phyloP scores from a whole-genome alignment of 805 yeast species.

The Huiozyma naganishii region DNA sequence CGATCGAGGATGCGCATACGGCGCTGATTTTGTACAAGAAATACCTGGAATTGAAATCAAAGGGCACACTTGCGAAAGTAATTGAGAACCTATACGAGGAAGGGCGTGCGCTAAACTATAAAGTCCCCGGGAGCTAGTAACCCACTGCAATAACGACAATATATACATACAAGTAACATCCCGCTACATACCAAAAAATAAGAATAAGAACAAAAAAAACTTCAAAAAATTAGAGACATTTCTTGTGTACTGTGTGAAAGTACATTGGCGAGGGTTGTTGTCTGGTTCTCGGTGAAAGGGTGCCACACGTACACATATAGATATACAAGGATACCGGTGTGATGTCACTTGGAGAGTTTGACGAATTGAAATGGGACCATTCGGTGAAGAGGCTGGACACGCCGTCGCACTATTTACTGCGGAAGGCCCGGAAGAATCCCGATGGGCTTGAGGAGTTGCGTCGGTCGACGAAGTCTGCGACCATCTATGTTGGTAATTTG shows the following conservation, averaged over 20 bases:
- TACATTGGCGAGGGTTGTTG: too few relatives aligned
- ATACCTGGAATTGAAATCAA: conserved; percentile 49
- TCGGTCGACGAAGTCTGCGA: conserved; percentile 52
- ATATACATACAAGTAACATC: background rate
- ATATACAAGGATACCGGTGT: background rate
- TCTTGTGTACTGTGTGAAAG: too few relatives aligned
- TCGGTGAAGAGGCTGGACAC: conserved; percentile 59
- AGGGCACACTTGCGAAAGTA: conserved; percentile 49
- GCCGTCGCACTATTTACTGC: conserved; percentile 59
- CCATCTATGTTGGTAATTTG: conserved; percentile 85
- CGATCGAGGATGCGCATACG: conserved; percentile 89
- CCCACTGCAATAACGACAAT: background rate
- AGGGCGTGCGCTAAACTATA: conserved; percentile 35
- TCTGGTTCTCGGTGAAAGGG: too few relatives aligned
- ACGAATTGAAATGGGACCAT: conserved; percentile 44
- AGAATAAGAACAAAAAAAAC: background rate
- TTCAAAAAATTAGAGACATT: background rate
- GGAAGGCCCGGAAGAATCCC: conserved; percentile 46
- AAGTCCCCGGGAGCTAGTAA: conserved; percentile 15
- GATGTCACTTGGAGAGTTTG: conserved; percentile 41
- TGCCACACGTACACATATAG: background rate
- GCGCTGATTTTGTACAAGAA: conserved; percentile 70
- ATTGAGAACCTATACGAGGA: conserved; percentile 61
- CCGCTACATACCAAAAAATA: background rate
- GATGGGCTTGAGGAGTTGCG: conserved; percentile 53